Percentiles rank a stretch among this genome's conserved stretches.
Evolutionary conservation across 257 asterid genomes (phyloP).

Genomic region (Solanum ossicruentum): DNA sequence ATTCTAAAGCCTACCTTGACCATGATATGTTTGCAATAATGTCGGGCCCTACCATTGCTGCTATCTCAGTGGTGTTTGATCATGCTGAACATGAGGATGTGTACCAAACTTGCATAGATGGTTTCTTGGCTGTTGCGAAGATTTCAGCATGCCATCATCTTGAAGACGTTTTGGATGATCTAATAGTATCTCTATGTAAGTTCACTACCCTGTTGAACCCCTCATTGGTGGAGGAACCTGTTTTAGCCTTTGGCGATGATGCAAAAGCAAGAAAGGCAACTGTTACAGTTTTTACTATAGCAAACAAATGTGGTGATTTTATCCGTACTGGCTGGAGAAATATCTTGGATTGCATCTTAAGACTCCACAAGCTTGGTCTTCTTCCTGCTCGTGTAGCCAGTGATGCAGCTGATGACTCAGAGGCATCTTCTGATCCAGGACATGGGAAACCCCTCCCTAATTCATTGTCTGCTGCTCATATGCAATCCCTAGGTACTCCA

Average conservation of each 20-base stretch:
- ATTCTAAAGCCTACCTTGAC: constrained; percentile 82
- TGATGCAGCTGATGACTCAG: constrained; percentile 91
- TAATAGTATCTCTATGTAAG: constrained; percentile 86
- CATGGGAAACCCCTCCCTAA: constrained; percentile 75
- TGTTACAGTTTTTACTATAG: constrained; percentile 80
- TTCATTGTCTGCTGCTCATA: constrained; percentile 62
- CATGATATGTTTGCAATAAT: constrained; percentile 95
- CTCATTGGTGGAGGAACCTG: constrained; percentile 85
- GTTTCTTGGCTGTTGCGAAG: constrained; percentile 91
- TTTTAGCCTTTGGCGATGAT: constrained; percentile 89
- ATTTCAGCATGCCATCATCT: constrained; percentile 94
- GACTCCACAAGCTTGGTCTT: constrained; percentile 92
- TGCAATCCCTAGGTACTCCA: constrained; percentile 78
- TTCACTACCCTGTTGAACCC: constrained; percentile 85
- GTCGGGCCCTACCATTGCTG: constrained; percentile 99
- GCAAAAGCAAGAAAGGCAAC: constrained; percentile 95
- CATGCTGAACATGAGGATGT: constrained; percentile 94
- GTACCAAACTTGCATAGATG: constrained; percentile 87
- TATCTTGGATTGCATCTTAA: constrained; percentile 76
- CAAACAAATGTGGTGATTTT: constrained; percentile 86
- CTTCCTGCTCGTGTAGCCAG: constrained; percentile 97
- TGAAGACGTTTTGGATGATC: constrained; percentile 91
- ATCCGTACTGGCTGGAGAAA: constrained; percentile 95
- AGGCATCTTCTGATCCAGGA: constrained; percentile 67
- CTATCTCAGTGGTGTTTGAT: constrained; percentile 89